phyloP scores from a whole-genome alignment of 164 flowering plant species.

The Euptelea pleiosperma region DNA sequence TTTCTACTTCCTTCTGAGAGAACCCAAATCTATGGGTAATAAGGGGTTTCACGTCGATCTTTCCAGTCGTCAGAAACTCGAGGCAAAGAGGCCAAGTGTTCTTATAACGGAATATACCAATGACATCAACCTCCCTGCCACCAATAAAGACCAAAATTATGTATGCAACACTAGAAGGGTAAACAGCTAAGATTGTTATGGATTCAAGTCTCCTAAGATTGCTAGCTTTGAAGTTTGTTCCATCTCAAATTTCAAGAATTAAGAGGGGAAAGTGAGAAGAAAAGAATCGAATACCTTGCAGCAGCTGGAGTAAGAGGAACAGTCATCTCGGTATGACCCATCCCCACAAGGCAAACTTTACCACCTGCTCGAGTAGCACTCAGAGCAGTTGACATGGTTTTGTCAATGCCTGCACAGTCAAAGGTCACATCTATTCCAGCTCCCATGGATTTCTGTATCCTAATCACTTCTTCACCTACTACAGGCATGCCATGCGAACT shows the following conservation, averaged over 20 bases:
- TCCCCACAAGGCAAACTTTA: conserved; percentile 88
- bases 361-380: conserved; percentile 79
- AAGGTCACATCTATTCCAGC: conserved; percentile 58
- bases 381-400: conserved; percentile 84
- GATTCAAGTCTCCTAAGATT: neutral
- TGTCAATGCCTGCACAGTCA: conserved; percentile 83
- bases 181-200: no score
- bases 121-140: conserved; percentile 83
- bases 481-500: no score
- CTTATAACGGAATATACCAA: conserved; percentile 85
- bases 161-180: neutral
- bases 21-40: conserved; percentile 95
- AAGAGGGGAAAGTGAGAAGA: neutral
- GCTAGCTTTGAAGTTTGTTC: no score
- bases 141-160: neutral
- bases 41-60: conserved; percentile 95
- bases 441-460: conserved; percentile 62
- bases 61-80: conserved; percentile 79
- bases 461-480: conserved; percentile 47
- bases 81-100: conserved; percentile 97
- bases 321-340: conserved; percentile 78
- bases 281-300: conserved; percentile 52
- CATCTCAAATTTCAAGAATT: no score
- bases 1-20: conserved; percentile 85
- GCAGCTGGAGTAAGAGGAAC: conserved; percentile 84